Base-by-base conservation (phyloP, 192 early-diverging fungal species). In the Mycoemilia scoparia region DNA sequence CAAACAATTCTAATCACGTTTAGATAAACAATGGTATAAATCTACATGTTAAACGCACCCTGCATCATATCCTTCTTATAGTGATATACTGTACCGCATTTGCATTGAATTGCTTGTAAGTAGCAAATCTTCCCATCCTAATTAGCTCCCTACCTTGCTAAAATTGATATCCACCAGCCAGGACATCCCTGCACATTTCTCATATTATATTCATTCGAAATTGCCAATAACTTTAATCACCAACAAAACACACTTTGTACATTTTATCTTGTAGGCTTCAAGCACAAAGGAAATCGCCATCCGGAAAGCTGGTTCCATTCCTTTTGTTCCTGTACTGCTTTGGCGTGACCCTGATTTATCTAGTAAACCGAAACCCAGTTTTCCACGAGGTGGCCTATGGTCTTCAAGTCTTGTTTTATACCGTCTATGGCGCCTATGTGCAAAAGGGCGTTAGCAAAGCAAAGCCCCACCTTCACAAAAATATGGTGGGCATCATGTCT, bases 341-440 rank as follows among this genome's bases (percentile, higher is more conserved):
- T 1, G 41, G 54, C n/a, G 58, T 73, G 14, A 73, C 67, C 0
- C 45, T 54, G 18, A 44, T 66, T 3, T 83, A 87, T 40, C 38
- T 80, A 24, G 52, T 68, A 36, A 64, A 74, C 36, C 63, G 70
- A 24, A 65, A 71, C 39, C 80, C 80, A 2, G 64, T 82, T 0
- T 71, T 83, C 41, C 76, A 79, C 58, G 75, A 76, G 49, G 50
- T 76, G 1, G 44, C 60, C 7, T 76, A 73, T 24, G 73, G 34
- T 11, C 31, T 73, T 8, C 53, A 74, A 18, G 70, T 76, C 8
- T 32, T 53, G n/a, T 32, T 50, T 3, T 32, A 74, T 8, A 36
- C 71, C n/a, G 24, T 60, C 21, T 62, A 67, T 22, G 64, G 54
- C 32, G 44, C 47, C 25, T 47, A 54, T 32, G 44, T 69, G 41